Percentiles rank a stretch among this genome's conserved stretches.
Evolutionary conservation across 768 basidiomycete species (phyloP).

Genomic region (Leccinum longicurvipes): DNA sequence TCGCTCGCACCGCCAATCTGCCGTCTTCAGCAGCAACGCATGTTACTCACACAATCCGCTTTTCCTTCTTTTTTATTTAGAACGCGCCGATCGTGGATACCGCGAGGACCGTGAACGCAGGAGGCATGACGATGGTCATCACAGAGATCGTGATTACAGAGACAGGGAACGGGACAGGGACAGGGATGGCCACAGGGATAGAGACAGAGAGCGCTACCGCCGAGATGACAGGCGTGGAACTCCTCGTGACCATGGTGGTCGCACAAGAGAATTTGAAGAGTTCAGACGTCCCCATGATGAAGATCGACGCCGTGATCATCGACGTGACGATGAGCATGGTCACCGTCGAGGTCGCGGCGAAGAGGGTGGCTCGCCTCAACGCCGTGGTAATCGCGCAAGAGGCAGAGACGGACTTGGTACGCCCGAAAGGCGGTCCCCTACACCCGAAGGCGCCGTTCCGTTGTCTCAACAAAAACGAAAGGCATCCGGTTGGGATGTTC

Average conservation of each 20-base stretch:
- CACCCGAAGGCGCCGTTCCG: conserved; percentile 79
- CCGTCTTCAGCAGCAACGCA: conserved; percentile 40
- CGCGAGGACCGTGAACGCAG: conserved; percentile 64
- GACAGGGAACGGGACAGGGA: conserved; percentile 38
- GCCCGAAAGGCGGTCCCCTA: conserved; percentile 82
- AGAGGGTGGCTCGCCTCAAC: conserved; percentile 37
- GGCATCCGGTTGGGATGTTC: conserved; percentile 94
- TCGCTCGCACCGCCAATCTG: conserved; percentile 40
- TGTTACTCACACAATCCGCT: conserved; percentile 51
- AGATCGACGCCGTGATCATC: conserved; percentile 48
- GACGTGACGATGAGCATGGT: conserved; percentile 41
- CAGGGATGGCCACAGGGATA: conserved; percentile 25
- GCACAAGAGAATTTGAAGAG: conserved; percentile 46
- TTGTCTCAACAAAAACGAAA: conserved; percentile 85
- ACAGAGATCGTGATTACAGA: conserved; percentile 50
- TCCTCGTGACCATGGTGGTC: conserved; percentile 44
- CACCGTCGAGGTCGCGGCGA: conserved; percentile 35
- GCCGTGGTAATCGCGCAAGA: conserved; percentile 48
- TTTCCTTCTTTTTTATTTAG: conserved; percentile 47
- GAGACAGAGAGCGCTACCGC: conserved; percentile 38
- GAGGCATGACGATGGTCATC: conserved; percentile 56
- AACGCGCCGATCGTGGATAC: conserved; percentile 50
- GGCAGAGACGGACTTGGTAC: conserved; percentile 52
- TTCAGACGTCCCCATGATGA: conserved; percentile 44
- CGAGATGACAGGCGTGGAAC: conserved; percentile 51